These are phyloP conservation scores for Nymphaea colorata DNA, from an alignment of 164 flowering plant species.

Conservation along the genomic window DNA sequence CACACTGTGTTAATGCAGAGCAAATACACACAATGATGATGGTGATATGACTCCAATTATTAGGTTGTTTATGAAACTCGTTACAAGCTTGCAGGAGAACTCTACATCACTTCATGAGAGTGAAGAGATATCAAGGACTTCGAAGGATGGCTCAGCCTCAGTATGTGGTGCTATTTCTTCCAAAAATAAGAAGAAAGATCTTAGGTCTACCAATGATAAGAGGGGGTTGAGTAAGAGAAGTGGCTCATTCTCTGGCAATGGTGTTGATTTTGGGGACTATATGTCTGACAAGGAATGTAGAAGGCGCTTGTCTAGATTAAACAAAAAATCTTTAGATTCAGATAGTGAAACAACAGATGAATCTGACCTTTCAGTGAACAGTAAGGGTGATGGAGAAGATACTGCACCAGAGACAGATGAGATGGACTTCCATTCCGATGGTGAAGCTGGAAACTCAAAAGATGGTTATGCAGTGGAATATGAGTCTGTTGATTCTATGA, in stretches of 20 bases:
- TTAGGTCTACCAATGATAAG: slow-evolving; percentile 32
- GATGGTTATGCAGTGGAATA: slow-evolving; percentile 30
- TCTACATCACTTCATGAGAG: slow-evolving; percentile 24
- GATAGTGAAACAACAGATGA: slow-evolving; percentile 92
- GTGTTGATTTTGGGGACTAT: slow-evolving; percentile 44
- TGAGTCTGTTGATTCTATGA: slow-evolving; percentile 43
- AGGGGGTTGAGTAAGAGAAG: slow-evolving; percentile 42
- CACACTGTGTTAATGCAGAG: slow-evolving; percentile 26
- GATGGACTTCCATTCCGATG: slow-evolving; percentile 35
- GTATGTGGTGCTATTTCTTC: slow-evolving; percentile 30
- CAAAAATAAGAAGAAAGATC: slow-evolving; percentile 50
- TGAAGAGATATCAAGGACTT: slow-evolving; percentile 41
- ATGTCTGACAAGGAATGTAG: slow-evolving; percentile 74
- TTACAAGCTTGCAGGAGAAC: slow-evolving; percentile 47
- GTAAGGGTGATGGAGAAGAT: slow-evolving; percentile 36
- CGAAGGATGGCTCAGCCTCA: slow-evolving; percentile 41
- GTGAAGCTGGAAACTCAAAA: slow-evolving; percentile 28
- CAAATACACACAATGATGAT: slow-evolving; percentile 51
- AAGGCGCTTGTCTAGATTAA: slow-evolving; percentile 64
- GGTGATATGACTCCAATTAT: slow-evolving; percentile 63
- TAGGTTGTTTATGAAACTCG: slow-evolving; percentile 54
- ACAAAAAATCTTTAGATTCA: slow-evolving; percentile 56
- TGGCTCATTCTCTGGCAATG: slow-evolving; percentile 28
- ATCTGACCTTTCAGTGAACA: slow-evolving; percentile 43
- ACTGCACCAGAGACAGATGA: slow-evolving; percentile 73